phyloP scores from a whole-genome alignment of 1,284 basidiomycete genomes.

The Trichosporon sp. region DNA sequence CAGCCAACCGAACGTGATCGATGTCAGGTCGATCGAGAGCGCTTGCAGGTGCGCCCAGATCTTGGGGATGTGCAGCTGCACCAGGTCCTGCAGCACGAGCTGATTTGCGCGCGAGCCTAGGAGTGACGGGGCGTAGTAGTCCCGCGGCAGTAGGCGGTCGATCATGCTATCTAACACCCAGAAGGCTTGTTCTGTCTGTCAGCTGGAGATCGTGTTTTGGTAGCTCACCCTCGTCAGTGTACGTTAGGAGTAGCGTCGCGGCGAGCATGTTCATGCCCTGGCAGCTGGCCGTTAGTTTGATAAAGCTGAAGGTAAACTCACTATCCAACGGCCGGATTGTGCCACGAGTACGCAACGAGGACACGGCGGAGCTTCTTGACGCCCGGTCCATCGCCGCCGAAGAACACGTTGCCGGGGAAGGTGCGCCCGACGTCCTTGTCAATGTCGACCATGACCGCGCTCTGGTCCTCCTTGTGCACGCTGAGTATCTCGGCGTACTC shows the following conservation, averaged over 20 bases:
- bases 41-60: slow-evolving; percentile 68
- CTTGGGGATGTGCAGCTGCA: slow-evolving; percentile 69
- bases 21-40: slow-evolving; percentile 82
- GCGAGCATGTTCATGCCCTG: slow-evolving; percentile 89
- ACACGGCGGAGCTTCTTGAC: slow-evolving; percentile 86
- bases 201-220: neutral
- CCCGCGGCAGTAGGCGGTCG: slow-evolving; percentile 72
- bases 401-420: slow-evolving; percentile 95
- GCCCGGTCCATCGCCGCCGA: slow-evolving; percentile 74
- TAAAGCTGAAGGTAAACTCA: slow-evolving; percentile 4
- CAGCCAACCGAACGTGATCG: slow-evolving; percentile 98
- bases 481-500: slow-evolving; percentile 77
- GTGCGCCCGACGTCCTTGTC: slow-evolving; percentile 87
- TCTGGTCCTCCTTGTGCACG: slow-evolving; percentile 54
- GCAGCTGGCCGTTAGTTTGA: slow-evolving; percentile 47
- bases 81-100: slow-evolving; percentile 78
- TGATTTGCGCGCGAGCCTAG: slow-evolving; percentile 90
- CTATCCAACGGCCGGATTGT: slow-evolving; percentile 78
- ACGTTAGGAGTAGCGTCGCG: slow-evolving; percentile 77
- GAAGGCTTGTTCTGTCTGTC: slow-evolving; percentile 81
- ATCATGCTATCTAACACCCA: slow-evolving; percentile 90
- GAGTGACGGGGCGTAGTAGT: slow-evolving; percentile 76
- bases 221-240: slow-evolving; percentile 58
- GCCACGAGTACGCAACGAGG: slow-evolving; percentile 81
- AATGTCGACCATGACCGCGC: slow-evolving; percentile 69